Conservation (phyloP, 495 filamentous ascomycete species). For the Cercophora samala region DNA sequence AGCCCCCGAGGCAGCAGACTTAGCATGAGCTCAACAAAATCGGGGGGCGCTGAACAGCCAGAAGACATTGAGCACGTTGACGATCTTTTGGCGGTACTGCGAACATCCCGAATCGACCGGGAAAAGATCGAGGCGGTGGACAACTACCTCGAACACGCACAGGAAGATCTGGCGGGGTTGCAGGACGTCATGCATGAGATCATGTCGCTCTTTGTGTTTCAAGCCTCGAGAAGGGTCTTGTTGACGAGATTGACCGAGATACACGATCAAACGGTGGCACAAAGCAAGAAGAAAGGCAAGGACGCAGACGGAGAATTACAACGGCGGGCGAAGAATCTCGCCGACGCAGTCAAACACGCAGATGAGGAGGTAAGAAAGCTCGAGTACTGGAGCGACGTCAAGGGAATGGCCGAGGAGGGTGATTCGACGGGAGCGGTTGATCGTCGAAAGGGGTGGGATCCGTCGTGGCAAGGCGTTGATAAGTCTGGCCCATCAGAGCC, state of each 20-base stretch:
- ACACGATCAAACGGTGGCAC: constrained; percentile 50
- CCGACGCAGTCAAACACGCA: constrained; percentile 56
- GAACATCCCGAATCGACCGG: constrained; percentile 71
- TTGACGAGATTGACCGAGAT: constrained; percentile 61
- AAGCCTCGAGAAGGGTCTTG: constrained; percentile 76
- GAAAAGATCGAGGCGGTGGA: constrained; percentile 81
- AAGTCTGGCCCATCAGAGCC: constrained; percentile 36
- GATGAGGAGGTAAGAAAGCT: constrained; percentile 64
- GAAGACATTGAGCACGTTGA: constrained; percentile 62
- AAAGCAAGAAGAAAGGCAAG: constrained; percentile 12
- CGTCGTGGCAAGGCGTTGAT: constrained; percentile 43
- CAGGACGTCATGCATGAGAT: constrained; percentile 76
- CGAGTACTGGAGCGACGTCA: constrained; percentile 75
- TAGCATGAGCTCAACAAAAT: constrained; percentile 25
- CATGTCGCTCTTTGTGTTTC: constrained; percentile 83
- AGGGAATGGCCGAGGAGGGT: constrained; percentile 55
- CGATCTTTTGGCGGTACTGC: constrained; percentile 61
- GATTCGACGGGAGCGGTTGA: constrained; percentile 47
- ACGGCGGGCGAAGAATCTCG: constrained; percentile 51
- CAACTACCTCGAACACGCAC: constrained; percentile 73
- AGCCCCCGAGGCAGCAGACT: constrained; percentile 24
- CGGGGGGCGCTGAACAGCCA: constrained; percentile 14
- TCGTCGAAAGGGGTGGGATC: constrained; percentile 44
- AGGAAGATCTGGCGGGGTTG: constrained; percentile 76
- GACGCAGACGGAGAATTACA: constrained; percentile 23